Percentiles rank a stretch among this genome's conserved stretches.
These are phyloP conservation scores for Saitoella complicata DNA, from an alignment of 805 yeast species.

Conservation along the genomic window DNA sequence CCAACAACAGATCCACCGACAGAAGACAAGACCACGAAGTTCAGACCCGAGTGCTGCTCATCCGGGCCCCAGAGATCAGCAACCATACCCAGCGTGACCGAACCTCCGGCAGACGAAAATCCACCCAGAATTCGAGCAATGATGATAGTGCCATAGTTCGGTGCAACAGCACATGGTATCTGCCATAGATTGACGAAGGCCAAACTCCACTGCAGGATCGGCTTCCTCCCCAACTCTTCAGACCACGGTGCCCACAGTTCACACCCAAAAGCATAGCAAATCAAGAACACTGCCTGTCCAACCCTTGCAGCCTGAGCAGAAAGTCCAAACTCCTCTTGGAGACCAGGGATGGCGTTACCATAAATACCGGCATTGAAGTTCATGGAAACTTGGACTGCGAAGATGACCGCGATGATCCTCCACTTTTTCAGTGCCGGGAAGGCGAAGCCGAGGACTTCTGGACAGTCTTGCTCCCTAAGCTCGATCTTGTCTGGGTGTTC, in stretches of 20 bases:
- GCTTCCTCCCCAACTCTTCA: conserved; percentile 36
- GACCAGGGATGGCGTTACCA: conserved; percentile 24
- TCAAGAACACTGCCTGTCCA: conserved; percentile 34
- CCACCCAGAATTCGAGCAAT: conserved; percentile 34
- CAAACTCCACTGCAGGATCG: conserved; percentile 29
- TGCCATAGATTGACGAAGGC: conserved; percentile 31
- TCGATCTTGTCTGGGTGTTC: neutral
- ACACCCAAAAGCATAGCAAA: conserved; percentile 43
- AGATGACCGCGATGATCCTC: conserved; percentile 24
- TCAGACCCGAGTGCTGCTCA: conserved; percentile 32
- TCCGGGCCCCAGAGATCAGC: conserved; percentile 31
- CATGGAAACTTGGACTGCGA: conserved; percentile 27
- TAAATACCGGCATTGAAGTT: conserved; percentile 27
- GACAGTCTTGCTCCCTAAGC: conserved; percentile 21
- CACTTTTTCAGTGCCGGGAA: conserved; percentile 23
- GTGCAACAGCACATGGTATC: conserved; percentile 27
- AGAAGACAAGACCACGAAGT: conserved; percentile 36
- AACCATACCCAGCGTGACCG: conserved; percentile 38
- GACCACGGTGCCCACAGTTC: conserved; percentile 37
- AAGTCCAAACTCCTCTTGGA: conserved; percentile 29
- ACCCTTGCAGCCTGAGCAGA: conserved; percentile 30
- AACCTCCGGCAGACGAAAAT: conserved; percentile 35
- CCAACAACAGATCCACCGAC: conserved; percentile 37
- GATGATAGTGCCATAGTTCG: conserved; percentile 24
- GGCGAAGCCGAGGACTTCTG: conserved; percentile 23